Base-by-base conservation (phyloP, 768 basidiomycete genomes). In the Termitomyces sp. region DNA sequence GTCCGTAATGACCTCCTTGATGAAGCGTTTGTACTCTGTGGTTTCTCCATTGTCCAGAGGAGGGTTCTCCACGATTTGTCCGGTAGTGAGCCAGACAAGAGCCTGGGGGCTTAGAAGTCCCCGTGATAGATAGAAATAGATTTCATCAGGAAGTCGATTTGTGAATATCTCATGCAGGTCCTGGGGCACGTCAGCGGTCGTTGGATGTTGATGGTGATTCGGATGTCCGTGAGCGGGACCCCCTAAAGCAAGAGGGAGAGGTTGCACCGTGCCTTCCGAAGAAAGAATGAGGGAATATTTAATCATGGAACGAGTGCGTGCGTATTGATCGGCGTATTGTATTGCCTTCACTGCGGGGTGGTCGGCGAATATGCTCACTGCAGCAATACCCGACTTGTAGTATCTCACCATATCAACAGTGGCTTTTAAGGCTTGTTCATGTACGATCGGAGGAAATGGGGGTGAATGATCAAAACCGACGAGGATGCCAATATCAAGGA, bases 131-230 rank as follows among this genome's bases (percentile, higher is more conserved):
- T 98, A 97, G 70, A 87, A 98, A 74, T 95, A 98, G 56, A 98
- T 80, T 68, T 98, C 94, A 68, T 98, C 97, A 1, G 96, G 96
- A 24, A 99, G 78, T 44, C 93, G 87, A 70, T 91, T 76, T 10
- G 93, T 95, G 74, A 98, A 98, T 58, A 98, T 90, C 51, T 97
- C 93, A 66, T 96, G 90, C 38, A 99, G 74, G 70, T 98, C 96
- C 47, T 72, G 69, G 2, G 97, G 97, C 55, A 98, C 86, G 65
- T 98, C 97, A 26, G 87, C 84, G 0, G 88, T 83, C 0, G 91
- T 92, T 41, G 88, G 82, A 57, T 87, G 84, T 61, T 84, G 82
- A 19, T 74, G 69, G 58, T 84, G 81, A 60, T 78, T 80, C 22
- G 79, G 74, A 51, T 78, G 75, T 8, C 79, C 74, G 48, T 80